Percentiles rank a stretch among this genome's conserved stretches.
These are phyloP conservation scores for Globisporangium canariense DNA, from an alignment of 352 stramenopile species.

Conservation along the genomic window DNA sequence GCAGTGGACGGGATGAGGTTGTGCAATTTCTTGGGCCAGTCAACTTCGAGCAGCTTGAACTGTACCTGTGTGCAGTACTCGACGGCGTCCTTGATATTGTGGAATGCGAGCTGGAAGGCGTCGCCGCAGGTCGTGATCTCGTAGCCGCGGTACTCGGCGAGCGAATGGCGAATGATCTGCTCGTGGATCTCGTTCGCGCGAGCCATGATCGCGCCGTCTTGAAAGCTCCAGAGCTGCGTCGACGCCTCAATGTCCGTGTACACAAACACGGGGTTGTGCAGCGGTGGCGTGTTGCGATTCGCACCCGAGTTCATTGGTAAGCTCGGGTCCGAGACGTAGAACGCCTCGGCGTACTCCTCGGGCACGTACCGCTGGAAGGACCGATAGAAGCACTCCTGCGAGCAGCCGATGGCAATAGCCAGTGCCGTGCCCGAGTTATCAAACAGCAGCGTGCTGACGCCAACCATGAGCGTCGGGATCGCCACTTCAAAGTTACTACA, in stretches of 20 bases:
- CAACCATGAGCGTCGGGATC: slow-evolving; percentile 31
- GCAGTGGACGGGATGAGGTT: slow-evolving; percentile 28
- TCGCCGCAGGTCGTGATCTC: slow-evolving; percentile 61
- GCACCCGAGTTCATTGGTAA: slow-evolving; percentile 22
- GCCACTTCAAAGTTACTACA: slow-evolving; percentile 29
- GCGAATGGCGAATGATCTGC: slow-evolving; percentile 34
- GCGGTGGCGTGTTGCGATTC: slow-evolving; percentile 19
- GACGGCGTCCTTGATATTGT: slow-evolving; percentile 46
- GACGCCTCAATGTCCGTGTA: slow-evolving; percentile 71
- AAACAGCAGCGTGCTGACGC: slow-evolving; percentile 40
- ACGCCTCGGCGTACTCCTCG: slow-evolving; percentile 41
- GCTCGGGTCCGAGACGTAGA: slow-evolving; percentile 40
- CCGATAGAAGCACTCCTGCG: slow-evolving; percentile 42
- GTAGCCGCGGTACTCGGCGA: slow-evolving; percentile 43
- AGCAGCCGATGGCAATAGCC: slow-evolving; percentile 44
- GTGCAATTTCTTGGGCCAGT: slow-evolving; percentile 48
- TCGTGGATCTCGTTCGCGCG: slow-evolving; percentile 54
- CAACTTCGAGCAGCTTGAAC: slow-evolving; percentile 31
- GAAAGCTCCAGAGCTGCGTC: slow-evolving; percentile 38
- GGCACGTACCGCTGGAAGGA: slow-evolving; percentile 37
- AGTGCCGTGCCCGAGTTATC: slow-evolving; percentile 40
- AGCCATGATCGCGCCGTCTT: slow-evolving; percentile 37
- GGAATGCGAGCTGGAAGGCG: slow-evolving; percentile 62
- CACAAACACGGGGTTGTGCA: slow-evolving; percentile 51
- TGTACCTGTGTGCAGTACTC: slow-evolving; percentile 58